Base-by-base conservation (phyloP, 129 eudicot genomes). In the Erigeron canadensis region DNA sequence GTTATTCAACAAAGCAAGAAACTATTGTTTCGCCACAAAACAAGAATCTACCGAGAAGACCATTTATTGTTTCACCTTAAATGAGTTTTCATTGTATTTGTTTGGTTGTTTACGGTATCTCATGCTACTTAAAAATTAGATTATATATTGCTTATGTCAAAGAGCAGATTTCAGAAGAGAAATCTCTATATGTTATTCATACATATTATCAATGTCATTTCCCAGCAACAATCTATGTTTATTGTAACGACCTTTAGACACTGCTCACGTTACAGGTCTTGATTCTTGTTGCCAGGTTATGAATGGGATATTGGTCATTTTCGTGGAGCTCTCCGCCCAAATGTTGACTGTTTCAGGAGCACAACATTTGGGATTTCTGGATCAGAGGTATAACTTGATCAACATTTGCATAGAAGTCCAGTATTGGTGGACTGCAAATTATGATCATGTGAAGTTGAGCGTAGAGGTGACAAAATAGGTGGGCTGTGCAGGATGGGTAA, bases 301-400 rank as follows among this genome's bases (percentile, higher is more conserved):
- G 98, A 94, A 81, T 94, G 98, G 98, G 98, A 94, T 78, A 80
- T 94, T 63, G 98, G 98, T 59, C 98, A 94, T 70, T 94, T 94
- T 75, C 75, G 70, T 69, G 98, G 97, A 58, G 97, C 97, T 37
- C 87, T 81, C 40, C 88, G 98, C 47, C 98, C 98, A 67, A 88
- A 89, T 22, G 98, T 94, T 10, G 98, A 94, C 56, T 89, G 96
- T 85, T 94, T 94, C 45, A 82, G 91, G 62, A 90, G 93, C 84
- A 94, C 98, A 40, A 78, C 97, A 0, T 89, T 87, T 81, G 98
- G 98, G 80, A 66, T 82, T 51, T 94, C 96, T 19, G 83, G 75
- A 65, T 79, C 93, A 69, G 86, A 87, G 91, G 96, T 88, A 81
- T 22, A 67, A 18, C 74, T 69, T 44, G 22, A 62, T 68, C 39